Conservation (phyloP, 306 rosid species). For the Mimosa pudica region DNA sequence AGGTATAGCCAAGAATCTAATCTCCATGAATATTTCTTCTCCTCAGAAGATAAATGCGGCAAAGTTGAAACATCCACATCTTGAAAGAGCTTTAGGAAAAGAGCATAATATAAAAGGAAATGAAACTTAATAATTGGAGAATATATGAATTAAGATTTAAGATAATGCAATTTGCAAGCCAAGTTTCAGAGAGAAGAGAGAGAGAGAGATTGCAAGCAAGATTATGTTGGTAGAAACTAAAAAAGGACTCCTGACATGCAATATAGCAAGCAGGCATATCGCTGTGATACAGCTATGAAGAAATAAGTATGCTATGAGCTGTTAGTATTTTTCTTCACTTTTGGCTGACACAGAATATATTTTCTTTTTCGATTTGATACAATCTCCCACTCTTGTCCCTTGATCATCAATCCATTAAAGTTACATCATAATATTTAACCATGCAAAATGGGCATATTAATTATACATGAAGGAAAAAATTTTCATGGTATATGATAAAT, state of each 20-base stretch:
- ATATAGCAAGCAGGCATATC: not conserved
- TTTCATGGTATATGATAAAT: not conserved
- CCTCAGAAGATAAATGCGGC: not conserved
- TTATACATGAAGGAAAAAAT: not conserved
- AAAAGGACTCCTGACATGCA: not conserved
- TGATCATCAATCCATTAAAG: not conserved
- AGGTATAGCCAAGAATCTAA: not conserved
- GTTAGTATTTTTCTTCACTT: not conserved
- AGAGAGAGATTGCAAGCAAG: not conserved
- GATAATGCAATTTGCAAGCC: not conserved
- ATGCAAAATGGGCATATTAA: not conserved
- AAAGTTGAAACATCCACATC: not conserved
- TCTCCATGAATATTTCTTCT: not conserved
- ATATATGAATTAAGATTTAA: not conserved
- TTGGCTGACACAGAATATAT: conserved; percentile 1
- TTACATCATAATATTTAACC: not conserved
- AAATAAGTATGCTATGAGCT: not conserved
- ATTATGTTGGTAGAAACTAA: not conserved
- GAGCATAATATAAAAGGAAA: not conserved
- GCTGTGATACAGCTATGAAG: not conserved
- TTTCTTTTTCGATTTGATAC: not conserved
- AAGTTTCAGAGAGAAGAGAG: not conserved
- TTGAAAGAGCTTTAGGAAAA: not conserved
- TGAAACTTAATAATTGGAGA: not conserved
- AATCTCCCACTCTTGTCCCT: not conserved